Percentiles rank a stretch among this genome's conserved stretches.
These are phyloP conservation scores for Lactifluus piperatus DNA, from an alignment of 768 basidiomycete species.

Conservation along the genomic window DNA sequence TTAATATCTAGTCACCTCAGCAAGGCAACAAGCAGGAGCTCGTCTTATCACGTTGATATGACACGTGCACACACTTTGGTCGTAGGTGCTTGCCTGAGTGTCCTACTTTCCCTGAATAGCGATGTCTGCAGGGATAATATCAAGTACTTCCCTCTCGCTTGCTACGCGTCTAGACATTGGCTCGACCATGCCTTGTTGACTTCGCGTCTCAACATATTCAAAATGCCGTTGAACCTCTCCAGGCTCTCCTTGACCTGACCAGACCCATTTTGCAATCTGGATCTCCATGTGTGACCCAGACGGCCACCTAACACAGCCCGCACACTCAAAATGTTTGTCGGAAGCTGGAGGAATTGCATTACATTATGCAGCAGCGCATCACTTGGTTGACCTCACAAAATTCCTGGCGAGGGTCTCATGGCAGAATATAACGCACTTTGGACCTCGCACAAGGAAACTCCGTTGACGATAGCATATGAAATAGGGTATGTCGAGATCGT, in stretches of 20 bases:
- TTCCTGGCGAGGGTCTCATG: background rate
- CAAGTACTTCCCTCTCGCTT: background rate
- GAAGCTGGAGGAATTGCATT: background rate
- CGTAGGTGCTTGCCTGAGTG: background rate
- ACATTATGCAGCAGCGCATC: background rate
- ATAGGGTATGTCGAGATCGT: background rate
- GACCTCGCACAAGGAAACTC: too few species aligned
- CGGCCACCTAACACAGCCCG: background rate
- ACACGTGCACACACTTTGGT: background rate
- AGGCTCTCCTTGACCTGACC: background rate
- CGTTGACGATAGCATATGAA: background rate
- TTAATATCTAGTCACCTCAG: background rate
- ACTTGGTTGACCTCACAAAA: background rate
- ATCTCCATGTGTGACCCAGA: background rate
- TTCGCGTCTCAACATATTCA: background rate
- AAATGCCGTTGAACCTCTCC: background rate
- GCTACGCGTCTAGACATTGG: background rate
- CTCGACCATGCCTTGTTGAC: background rate
- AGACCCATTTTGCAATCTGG: background rate
- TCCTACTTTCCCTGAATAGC: background rate
- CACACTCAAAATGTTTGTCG: background rate
- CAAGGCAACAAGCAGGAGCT: background rate
- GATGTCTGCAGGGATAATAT: background rate
- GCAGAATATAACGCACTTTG: too few species aligned
- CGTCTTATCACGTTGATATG: background rate